Evolutionary conservation across 1,284 basidiomycete genomes (phyloP).

Genomic region (Boletus semigastroideus): DNA sequence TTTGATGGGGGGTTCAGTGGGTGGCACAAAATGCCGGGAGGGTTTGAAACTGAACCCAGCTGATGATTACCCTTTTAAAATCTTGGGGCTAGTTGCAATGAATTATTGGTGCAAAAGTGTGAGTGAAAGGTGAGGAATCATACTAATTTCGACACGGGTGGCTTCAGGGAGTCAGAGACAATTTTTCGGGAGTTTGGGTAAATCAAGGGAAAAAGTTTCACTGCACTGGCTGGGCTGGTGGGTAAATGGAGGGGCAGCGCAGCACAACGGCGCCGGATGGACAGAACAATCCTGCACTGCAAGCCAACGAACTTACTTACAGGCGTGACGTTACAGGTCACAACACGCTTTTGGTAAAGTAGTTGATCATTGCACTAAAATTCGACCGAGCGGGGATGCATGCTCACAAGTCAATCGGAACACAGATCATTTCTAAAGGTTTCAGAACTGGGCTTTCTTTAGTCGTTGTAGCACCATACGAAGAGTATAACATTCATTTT

Average conservation of each 20-base stretch:
- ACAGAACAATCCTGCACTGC: conserved; percentile 31
- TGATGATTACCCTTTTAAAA: conserved; percentile 11
- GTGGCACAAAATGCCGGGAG: conserved; percentile 24
- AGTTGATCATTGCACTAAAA: conserved; percentile 33
- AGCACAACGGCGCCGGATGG: conserved; percentile 25
- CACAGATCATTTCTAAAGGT: neutral
- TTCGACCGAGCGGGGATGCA: conserved; percentile 13
- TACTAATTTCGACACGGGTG: conserved; percentile 13
- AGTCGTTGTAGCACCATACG: too few relatives aligned
- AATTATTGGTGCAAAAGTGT: conserved; percentile 12
- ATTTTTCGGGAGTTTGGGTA: conserved; percentile 15
- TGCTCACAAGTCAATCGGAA: neutral
- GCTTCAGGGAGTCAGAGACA: conserved; percentile 4
- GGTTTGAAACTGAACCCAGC: conserved; percentile 1
- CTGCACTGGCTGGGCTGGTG: conserved; percentile 4
- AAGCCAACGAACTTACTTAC: conserved; percentile 38
- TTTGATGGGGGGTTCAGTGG: conserved; percentile 10
- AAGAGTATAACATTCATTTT: too few relatives aligned
- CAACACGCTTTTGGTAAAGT: conserved; percentile 33
- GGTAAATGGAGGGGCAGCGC: conserved; percentile 9
- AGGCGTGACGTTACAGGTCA: conserved; percentile 37
- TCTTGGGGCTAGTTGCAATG: conserved; percentile 1
- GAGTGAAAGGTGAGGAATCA: conserved; percentile 5
- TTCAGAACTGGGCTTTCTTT: too few relatives aligned
- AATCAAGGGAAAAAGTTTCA: conserved; percentile 11